These are phyloP conservation scores for Mycena epipterygia DNA, from an alignment of 768 basidiomycete species.

Conservation along the genomic window DNA sequence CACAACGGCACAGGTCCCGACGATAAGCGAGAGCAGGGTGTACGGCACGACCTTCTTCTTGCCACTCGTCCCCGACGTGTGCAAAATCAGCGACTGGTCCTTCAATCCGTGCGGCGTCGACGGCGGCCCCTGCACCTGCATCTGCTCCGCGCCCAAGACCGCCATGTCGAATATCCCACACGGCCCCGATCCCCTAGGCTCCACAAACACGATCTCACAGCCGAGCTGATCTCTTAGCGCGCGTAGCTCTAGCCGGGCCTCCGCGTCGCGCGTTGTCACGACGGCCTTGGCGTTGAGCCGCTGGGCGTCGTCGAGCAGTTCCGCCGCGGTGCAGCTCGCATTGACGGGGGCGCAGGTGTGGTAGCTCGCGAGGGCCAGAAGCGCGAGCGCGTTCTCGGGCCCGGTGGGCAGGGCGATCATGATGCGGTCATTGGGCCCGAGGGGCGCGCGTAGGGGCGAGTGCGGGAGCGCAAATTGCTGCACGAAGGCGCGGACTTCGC, in stretches of 20 bases:
- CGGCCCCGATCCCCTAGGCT: slow-evolving; percentile 48
- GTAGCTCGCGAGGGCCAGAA: slow-evolving; percentile 58
- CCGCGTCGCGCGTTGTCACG: slow-evolving; percentile 56
- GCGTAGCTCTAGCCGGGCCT: slow-evolving; percentile 52
- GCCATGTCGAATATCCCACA: slow-evolving; percentile 57
- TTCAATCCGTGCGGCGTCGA: slow-evolving; percentile 51
- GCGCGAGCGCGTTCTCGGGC: slow-evolving; percentile 60
- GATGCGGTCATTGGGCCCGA: slow-evolving; percentile 60
- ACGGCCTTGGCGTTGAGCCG: slow-evolving; percentile 56
- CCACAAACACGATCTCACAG: slow-evolving; percentile 56
- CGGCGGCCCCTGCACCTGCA: slow-evolving; percentile 36
- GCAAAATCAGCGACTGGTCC: slow-evolving; percentile 66
- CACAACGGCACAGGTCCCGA: slow-evolving; percentile 60
- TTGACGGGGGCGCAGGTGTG: slow-evolving; percentile 64
- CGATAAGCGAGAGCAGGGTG: slow-evolving; percentile 56
- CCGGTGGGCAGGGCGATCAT: slow-evolving; percentile 61
- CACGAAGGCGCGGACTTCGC: slow-evolving; percentile 52
- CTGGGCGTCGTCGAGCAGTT: slow-evolving; percentile 58
- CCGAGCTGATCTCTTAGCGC: slow-evolving; percentile 49
- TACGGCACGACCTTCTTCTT: slow-evolving; percentile 67
- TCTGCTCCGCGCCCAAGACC: slow-evolving; percentile 41
- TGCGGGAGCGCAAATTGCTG: slow-evolving; percentile 54
- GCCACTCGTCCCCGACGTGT: slow-evolving; percentile 72
- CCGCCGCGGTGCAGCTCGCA: slow-evolving; percentile 58
- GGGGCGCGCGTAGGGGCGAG: slow-evolving; percentile 35